phyloP scores from a whole-genome alignment of 805 yeast genomes.

The Candida silvatica region DNA sequence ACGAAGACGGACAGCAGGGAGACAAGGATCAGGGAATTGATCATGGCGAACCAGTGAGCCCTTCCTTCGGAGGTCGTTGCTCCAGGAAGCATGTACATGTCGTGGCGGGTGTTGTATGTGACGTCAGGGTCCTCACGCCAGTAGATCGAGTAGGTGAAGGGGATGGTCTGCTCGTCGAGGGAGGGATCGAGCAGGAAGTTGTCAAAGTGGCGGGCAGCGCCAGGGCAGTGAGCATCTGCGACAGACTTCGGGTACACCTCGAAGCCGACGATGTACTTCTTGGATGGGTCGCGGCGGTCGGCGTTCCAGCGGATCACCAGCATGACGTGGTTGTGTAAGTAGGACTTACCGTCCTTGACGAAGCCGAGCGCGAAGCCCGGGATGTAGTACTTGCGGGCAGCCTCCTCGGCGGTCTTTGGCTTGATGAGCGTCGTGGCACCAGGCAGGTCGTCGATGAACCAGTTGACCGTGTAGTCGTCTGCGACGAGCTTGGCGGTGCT shows the following conservation, averaged over 20 bases:
- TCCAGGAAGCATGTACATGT: slow-evolving; percentile 35
- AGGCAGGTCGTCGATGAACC: slow-evolving; percentile 79
- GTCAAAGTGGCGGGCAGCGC: slow-evolving; percentile 51
- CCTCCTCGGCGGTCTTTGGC: slow-evolving; percentile 40
- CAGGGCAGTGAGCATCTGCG: slow-evolving; percentile 61
- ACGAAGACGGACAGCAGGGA: slow-evolving; percentile 54
- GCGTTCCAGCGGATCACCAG: slow-evolving; percentile 67
- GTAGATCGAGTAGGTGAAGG: slow-evolving; percentile 78
- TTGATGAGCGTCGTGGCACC: slow-evolving; percentile 79
- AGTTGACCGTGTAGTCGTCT: slow-evolving; percentile 69
- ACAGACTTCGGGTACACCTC: slow-evolving; percentile 86
- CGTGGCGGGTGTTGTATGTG: slow-evolving; percentile 67
- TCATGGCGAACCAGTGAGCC: slow-evolving; percentile 72
- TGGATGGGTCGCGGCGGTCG: slow-evolving; percentile 28
- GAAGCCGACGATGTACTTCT: slow-evolving; percentile 70
- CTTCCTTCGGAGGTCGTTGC: slow-evolving; percentile 38
- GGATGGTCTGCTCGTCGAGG: slow-evolving; percentile 38
- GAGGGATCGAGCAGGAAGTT: slow-evolving; percentile 45
- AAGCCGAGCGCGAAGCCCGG: slow-evolving; percentile 85
- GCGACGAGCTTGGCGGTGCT: slow-evolving; percentile 55
- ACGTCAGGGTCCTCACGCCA: slow-evolving; percentile 77
- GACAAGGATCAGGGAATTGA: slow-evolving; percentile 63
- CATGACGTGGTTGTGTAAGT: slow-evolving; percentile 74
- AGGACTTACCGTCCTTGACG: slow-evolving; percentile 48
- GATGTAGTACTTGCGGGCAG: slow-evolving; percentile 53